Base-by-base conservation (phyloP, 192 early-diverging fungal genomes). In the Podila verticillata region DNA sequence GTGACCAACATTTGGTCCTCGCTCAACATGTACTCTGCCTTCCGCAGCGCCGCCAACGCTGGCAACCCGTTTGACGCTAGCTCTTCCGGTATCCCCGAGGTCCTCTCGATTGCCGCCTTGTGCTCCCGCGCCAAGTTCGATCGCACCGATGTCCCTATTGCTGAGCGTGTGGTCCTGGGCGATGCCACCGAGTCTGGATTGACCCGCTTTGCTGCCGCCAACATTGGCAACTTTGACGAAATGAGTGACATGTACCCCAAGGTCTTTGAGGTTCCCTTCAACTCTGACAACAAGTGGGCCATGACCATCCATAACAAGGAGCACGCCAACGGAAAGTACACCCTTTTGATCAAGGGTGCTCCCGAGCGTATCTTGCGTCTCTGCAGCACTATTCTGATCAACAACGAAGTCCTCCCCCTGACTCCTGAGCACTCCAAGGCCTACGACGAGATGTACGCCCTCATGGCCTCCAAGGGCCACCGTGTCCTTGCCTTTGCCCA, bases 161-260 rank as follows among this genome's bases (percentile, higher is more conserved):
- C 88, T 26, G 87, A 94, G 71, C 91, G 97, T 61, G 83, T 89
- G 72, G 89, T 99, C 39, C 80, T 96, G 8, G 97, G 96, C 61
- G 97, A 99, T 72, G 97, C 97, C 17, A 99, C 97, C 30, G 97
- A 99, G 82, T 89, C 96, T 47, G 96, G 96, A 48, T 86, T 99
- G 48, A 86, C 93, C 48, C 91, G 96, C 12, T 94, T 94, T 82
- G 95, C 96, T 5, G 88, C 91, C 26, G 72, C 84, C 48, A 89
- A 92, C 71, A 82, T 96, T 35, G 77, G 75, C 24, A 87, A 94
- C 66, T 95, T 94, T 87, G 96, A 97, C 83, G 75, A 87, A 63
- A 64, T 95, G 61, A 58, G 72, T 36, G 88, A 91, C 20, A 49
- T 60, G 36, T 93, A 94, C 72, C 92, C 93, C 57, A 96, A 96